These are phyloP conservation scores for Erucastrum elatum DNA, from an alignment of 345 rosid genomes.

Conservation along the genomic window DNA sequence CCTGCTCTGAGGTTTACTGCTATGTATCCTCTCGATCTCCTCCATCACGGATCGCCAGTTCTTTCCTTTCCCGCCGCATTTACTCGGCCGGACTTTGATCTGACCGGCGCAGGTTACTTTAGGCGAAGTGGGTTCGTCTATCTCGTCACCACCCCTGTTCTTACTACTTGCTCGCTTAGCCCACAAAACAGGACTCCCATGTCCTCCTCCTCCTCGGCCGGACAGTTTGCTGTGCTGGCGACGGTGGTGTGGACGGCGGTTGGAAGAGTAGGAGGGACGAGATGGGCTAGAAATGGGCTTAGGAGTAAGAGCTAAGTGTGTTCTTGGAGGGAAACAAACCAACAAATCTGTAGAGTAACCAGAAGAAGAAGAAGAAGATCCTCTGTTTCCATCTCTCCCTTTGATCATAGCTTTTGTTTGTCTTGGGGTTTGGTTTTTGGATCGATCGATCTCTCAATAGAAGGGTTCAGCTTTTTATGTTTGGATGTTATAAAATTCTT, in stretches of 20 bases:
- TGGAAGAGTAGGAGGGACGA: constrained; percentile 45
- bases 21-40: constrained; percentile 66
- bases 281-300: constrained; percentile 82
- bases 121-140: constrained; percentile 83
- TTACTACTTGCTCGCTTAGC: constrained; percentile 50
- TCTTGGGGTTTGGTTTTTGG: constrained; percentile 30
- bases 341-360: constrained; percentile 76
- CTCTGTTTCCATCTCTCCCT: constrained; percentile 58
- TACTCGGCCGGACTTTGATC: constrained; percentile 78
- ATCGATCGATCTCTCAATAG: constrained; percentile 29
- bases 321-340: constrained; percentile 87
- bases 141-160: constrained; percentile 49
- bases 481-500: constrained; percentile 29
- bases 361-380: constrained; percentile 43
- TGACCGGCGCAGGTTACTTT: constrained; percentile 94
- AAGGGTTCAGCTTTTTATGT: constrained; percentile 39
- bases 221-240: constrained; percentile 45
- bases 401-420: constrained; percentile 53
- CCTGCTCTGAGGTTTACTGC: constrained; percentile 44
- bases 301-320: constrained; percentile 67
- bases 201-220: constrained; percentile 10
- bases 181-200: constrained; percentile 67
- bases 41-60: constrained; percentile 85
- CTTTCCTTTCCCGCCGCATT: constrained; percentile 42
- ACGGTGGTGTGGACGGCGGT: constrained; percentile 48